These are phyloP conservation scores for Nitzschia sp. DNA, from an alignment of 108 stramenopile genomes.

Conservation along the genomic window DNA sequence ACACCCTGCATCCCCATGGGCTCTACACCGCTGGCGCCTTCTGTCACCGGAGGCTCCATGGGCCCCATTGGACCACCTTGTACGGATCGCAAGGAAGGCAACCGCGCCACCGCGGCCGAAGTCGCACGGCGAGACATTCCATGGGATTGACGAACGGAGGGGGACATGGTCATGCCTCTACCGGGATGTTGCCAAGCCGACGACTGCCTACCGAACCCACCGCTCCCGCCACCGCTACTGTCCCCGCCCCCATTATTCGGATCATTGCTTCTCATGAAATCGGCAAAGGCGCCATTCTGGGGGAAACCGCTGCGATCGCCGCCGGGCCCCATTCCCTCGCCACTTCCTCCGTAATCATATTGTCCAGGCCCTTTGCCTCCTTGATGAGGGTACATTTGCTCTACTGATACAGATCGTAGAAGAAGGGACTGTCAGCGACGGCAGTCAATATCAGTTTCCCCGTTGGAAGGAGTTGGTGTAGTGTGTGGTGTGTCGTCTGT, in stretches of 20 bases:
- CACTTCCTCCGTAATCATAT: neutral
- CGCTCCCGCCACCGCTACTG: neutral
- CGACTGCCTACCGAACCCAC: too few relatives aligned
- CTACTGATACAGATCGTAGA: too few relatives aligned
- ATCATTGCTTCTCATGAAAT: constrained; percentile 13
- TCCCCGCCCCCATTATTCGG: neutral
- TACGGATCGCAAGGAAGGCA: constrained; percentile 3
- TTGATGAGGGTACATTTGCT: neutral
- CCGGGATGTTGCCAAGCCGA: neutral
- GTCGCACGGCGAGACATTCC: neutral
- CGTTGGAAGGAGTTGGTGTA: too few relatives aligned
- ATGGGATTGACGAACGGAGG: neutral
- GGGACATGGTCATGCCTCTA: neutral
- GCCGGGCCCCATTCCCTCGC: neutral
- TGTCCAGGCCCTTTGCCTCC: neutral
- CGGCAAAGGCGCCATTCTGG: neutral
- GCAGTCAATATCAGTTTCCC: too few relatives aligned
- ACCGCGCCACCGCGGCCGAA: neutral
- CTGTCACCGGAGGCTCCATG: neutral
- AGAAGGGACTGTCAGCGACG: too few relatives aligned
- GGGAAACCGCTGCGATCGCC: neutral
- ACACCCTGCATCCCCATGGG: constrained; percentile 7
- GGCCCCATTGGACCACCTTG: neutral
- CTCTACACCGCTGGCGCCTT: too few relatives aligned
- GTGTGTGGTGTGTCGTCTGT: too few relatives aligned